These are phyloP conservation scores for Apiotrichum sp. DNA, from an alignment of 1,284 basidiomycete genomes.

Conservation along the genomic window DNA sequence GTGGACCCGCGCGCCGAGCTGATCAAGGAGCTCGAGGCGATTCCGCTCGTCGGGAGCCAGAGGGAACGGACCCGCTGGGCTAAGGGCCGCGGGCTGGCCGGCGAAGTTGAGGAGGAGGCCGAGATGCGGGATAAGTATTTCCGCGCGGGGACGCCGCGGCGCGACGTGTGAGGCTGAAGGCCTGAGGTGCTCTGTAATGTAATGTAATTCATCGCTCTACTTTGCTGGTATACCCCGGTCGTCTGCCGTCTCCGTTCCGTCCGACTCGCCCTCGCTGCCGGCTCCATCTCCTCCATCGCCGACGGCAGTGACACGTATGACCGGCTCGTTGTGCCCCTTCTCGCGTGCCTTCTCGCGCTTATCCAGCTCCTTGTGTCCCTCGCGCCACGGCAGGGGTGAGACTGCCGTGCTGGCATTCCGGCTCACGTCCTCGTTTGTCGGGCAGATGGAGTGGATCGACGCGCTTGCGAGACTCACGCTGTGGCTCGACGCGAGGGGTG, in stretches of 20 bases:
- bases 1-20: background rate
- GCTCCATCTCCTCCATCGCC: background rate
- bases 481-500: background rate
- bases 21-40: background rate
- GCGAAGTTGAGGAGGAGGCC: slow-evolving; percentile 30
- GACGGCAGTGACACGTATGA: background rate
- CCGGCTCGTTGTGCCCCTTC: too few species aligned
- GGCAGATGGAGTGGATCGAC: background rate
- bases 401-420: background rate
- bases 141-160: slow-evolving; percentile 27
- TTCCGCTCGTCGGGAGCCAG: background rate
- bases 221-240: background rate
- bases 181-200: background rate
- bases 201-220: background rate
- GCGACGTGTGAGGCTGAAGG: slow-evolving; percentile 4
- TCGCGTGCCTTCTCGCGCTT: too few species aligned
- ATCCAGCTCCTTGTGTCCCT: too few species aligned
- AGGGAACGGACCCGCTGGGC: slow-evolving; percentile 22
- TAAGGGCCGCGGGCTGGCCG: slow-evolving; percentile 28
- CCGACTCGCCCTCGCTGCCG: background rate
- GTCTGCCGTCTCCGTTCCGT: slow-evolving; percentile 2
- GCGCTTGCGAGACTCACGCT: background rate
- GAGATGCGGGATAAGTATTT: slow-evolving; percentile 35
- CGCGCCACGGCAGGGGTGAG: background rate
- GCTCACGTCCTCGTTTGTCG: background rate